These are phyloP conservation scores for Pichia membranifaciens DNA, from an alignment of 805 yeast genomes.

Conservation along the genomic window DNA sequence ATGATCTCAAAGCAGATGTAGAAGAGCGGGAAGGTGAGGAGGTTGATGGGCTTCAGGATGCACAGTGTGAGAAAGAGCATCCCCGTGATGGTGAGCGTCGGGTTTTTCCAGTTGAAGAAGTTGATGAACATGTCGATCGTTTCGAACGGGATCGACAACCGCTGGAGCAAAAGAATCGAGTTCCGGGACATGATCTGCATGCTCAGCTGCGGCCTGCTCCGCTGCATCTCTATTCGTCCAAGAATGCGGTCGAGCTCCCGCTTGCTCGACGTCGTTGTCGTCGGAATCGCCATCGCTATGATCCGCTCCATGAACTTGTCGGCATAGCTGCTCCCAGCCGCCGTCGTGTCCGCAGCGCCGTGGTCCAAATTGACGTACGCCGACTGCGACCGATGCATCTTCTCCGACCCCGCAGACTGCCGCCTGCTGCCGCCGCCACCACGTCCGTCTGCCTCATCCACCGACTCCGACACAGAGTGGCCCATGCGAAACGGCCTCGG, in stretches of 20 bases:
- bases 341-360: not conserved
- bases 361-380: not conserved
- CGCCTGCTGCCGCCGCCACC: no score
- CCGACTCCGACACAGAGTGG: not conserved
- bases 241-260: constrained; percentile 33
- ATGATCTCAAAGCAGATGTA: constrained; percentile 49
- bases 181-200: constrained; percentile 66
- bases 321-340: constrained; percentile 31
- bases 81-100: constrained; percentile 54
- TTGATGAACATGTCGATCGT: constrained; percentile 50
- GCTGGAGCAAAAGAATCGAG: constrained; percentile 53
- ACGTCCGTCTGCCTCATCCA: not conserved
- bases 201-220: constrained; percentile 61
- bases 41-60: constrained; percentile 55
- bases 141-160: constrained; percentile 58
- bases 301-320: constrained; percentile 72
- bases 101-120: constrained; percentile 60
- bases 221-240: constrained; percentile 54
- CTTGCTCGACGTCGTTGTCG: constrained; percentile 43
- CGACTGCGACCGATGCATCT: constrained; percentile 3
- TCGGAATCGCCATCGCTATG: constrained; percentile 66
- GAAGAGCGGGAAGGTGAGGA: constrained; percentile 50
- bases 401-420: not conserved
- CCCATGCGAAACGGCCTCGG: not conserved
- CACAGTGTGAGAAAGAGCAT: constrained; percentile 32